phyloP scores from a whole-genome alignment of 441 rosid genomes.

The Flueggea neowawraea region DNA sequence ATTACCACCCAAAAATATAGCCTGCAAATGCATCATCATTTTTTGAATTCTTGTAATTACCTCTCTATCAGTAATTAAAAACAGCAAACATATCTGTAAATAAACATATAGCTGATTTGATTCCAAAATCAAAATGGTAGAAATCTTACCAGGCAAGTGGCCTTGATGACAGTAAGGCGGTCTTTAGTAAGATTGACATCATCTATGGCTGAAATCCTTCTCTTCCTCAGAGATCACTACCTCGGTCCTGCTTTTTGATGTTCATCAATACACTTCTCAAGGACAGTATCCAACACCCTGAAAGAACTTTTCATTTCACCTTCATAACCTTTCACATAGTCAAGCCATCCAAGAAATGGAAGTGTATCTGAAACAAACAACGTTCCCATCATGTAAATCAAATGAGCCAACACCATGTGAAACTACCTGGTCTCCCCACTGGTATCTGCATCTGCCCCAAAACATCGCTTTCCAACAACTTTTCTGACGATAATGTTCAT shows the following conservation, averaged over 20 bases:
- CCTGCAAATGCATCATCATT: slow-evolving; percentile 20
- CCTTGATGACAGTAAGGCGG: slow-evolving; percentile 24
- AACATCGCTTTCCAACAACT: slow-evolving; percentile 33
- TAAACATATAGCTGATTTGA: too few relatives aligned
- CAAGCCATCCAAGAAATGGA: slow-evolving; percentile 39
- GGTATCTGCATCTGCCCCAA: not conserved
- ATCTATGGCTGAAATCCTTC: slow-evolving; percentile 31
- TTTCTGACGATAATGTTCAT: slow-evolving; percentile 26
- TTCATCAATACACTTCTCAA: slow-evolving; percentile 29
- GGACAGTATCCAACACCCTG: slow-evolving; percentile 23
- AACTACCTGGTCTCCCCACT: slow-evolving; percentile 23
- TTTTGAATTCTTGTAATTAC: too few relatives aligned
- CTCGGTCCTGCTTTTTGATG: slow-evolving; percentile 16
- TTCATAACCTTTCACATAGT: slow-evolving; percentile 19
- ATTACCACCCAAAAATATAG: slow-evolving; percentile 36
- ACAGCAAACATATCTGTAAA: too few relatives aligned
- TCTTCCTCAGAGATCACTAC: slow-evolving; percentile 12
- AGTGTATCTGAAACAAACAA: slow-evolving; percentile 24
- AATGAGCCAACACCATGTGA: slow-evolving; percentile 19
- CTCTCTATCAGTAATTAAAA: too few relatives aligned
- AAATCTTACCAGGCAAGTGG: slow-evolving; percentile 33
- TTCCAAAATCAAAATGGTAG: too few relatives aligned
- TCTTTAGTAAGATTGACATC: slow-evolving; percentile 20
- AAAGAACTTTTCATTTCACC: slow-evolving; percentile 30
- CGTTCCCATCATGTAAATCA: slow-evolving; percentile 20